Base-by-base conservation (phyloP, 305 asterid genomes). In the Salvia sclarea region DNA sequence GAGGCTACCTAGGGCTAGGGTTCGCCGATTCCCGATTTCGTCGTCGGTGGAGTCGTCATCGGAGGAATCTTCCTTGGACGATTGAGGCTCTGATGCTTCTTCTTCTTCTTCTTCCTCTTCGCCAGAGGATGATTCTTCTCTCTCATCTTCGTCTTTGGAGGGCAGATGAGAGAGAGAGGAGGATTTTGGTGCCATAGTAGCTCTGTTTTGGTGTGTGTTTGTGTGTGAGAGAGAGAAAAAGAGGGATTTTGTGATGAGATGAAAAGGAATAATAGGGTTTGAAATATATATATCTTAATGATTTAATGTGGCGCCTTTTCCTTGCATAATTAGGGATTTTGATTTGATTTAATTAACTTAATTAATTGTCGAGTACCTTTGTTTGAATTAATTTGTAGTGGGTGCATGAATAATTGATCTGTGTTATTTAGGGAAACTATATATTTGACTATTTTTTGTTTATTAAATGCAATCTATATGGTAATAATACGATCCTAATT, bases 31-130 rank as follows among this genome's bases (percentile, higher is more conserved):
- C 30, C 65, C 73, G 8, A 30, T 74, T 8, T 74, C 81, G 0
- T 55, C 79, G 11, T 69, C 78, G 18, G 78, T 69, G 20, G 82
- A 64, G 6, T 76, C 83, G 0, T 74, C 83, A 1, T 43, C 70
- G 18, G 78, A 55, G 1, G 24, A n/a, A 16, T 45, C 30, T 25
- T 25, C 30, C 5, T 28, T 28, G 33, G 33, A 38, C 10, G 44
- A 38, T 38, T 38, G 44, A 4, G 44, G 44, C 13, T 14, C 17
- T 47, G 6, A 2, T 5, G 12, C n/a, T n/a, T n/a, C n/a, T n/a
- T n/a, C 40, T 5, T 11, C 64, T 30, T 66, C 57, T 37, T 62
- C 64, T 40, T 52, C 79, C 57, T 62, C 76, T 41, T 65, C 54
- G 3, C n/a, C 8, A 6, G 74, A 30, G 0, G 55, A 48, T 5